These are phyloP conservation scores for Hirschfeldia incana DNA, from an alignment of 345 rosid species.

Conservation along the genomic window DNA sequence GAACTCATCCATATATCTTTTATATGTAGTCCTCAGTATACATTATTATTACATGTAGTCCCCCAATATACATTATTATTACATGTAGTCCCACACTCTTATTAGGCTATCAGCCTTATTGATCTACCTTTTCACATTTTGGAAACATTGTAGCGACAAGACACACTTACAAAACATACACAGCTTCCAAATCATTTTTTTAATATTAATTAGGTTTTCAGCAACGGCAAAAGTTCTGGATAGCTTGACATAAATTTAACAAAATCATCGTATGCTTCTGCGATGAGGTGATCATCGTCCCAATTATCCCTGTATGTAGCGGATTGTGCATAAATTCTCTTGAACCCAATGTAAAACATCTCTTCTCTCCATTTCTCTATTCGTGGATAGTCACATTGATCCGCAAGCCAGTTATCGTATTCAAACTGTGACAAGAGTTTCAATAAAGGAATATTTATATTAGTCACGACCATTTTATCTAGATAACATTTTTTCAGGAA, in stretches of 20 bases:
- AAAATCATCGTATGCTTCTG: constrained; percentile 56
- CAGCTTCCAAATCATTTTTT: not conserved
- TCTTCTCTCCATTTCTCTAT: constrained; percentile 64
- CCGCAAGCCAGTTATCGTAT: constrained; percentile 57
- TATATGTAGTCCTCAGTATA: not conserved
- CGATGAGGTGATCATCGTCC: constrained; percentile 59
- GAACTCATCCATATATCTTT: not conserved
- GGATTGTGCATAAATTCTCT: constrained; percentile 35
- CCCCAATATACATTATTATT: not conserved
- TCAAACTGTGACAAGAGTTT: constrained; percentile 45
- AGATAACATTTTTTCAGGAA: constrained; percentile 6
- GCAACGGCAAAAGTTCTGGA: constrained; percentile 36
- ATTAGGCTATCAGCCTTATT: not conserved
- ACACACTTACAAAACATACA: constrained; percentile 24
- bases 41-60: not conserved
- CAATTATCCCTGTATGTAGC: constrained; percentile 61
- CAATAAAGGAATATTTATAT: not conserved
- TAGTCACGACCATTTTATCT: not conserved
- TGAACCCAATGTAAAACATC: constrained; percentile 39
- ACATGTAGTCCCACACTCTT: not conserved
- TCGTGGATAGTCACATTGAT: constrained; percentile 41
- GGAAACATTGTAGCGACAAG: constrained; percentile 1
- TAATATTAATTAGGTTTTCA: constrained; percentile 32
- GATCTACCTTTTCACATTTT: not conserved
- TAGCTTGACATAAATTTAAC: constrained; percentile 35